Evolutionary conservation across 805 yeast genomes (phyloP), one percentile per base, ranked within the genome.

Genomic region (Torulaspora indica): DNA sequence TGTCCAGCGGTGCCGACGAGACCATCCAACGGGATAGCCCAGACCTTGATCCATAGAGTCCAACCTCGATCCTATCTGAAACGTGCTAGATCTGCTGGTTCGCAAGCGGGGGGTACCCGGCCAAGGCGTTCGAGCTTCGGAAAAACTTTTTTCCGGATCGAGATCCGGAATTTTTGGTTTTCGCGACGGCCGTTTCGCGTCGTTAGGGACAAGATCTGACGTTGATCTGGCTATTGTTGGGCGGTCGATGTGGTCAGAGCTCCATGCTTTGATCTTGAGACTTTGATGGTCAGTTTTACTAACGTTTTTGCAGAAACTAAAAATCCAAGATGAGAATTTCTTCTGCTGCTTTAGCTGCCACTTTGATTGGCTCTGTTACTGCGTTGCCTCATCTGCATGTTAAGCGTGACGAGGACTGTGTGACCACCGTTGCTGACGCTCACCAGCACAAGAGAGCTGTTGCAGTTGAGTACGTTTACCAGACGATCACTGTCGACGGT

Each of bases 381-480:
- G 67, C 69, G 34, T 47, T 57, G 38, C 61, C 62, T 40, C 60
- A 53, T 41, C 44, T 46, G 40, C 55, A 54, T 35, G 47, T 51
- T n/a, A 47, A 56, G 39, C 54, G 57, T 18, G 49, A 50, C 14
- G 59, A 54, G 15, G 57, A 54, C 24, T 61, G 67, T 43, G 54
- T 64, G 32, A 60, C 66, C 42, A 60, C 67, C 17, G 52, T 54
- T 8, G 40, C 45, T 66, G 53, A 68, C 48, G 64, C 67, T 43
- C 78, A 73, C 60, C 77, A 66, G 49, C 78, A 74, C 60, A 74
- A 71, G 67, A 71, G 78, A 64, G 78, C 75, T 20, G 69, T 73
- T 42, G 78, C 76, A 34, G 69, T 73, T 48, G 76, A 73, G 57
- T 73, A 73, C 50, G 75, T 72, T 28, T 75, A 77, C 60, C 76